These are phyloP conservation scores for Lactifluus echinatus DNA, from an alignment of 768 basidiomycete species.

Conservation along the genomic window DNA sequence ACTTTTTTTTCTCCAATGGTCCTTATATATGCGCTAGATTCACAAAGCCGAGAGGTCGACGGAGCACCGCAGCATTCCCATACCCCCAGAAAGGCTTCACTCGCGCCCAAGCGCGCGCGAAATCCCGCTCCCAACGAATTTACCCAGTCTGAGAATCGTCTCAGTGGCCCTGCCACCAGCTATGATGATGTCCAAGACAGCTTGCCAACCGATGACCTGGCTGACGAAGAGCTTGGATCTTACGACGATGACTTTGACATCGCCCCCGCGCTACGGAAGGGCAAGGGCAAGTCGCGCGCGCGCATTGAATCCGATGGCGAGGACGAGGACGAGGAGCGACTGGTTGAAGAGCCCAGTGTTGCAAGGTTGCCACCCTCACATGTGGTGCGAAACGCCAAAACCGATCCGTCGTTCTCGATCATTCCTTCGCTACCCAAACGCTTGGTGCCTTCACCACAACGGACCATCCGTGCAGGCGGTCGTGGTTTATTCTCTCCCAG, in stretches of 20 bases:
- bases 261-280: not conserved
- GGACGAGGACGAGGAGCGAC: not conserved
- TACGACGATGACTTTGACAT: constrained; percentile 9
- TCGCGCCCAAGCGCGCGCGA: not conserved
- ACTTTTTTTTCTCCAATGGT: not conserved
- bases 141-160: not conserved
- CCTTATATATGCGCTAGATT: not conserved
- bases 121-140: not conserved
- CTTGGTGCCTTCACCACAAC: not conserved
- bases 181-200: constrained; percentile 9
- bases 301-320: constrained; percentile 15
- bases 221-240: constrained; percentile 5
- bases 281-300: constrained; percentile 5
- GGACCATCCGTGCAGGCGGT: not conserved
- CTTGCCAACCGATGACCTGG: constrained; percentile 3
- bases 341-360: not conserved
- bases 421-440: constrained; percentile 7
- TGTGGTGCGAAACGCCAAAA: not conserved
- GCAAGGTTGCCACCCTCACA: not conserved
- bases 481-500: not conserved
- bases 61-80: not conserved
- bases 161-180: not conserved
- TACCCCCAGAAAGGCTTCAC: not conserved
- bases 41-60: not conserved
- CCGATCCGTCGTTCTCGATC: constrained; percentile 11